Base-by-base conservation (phyloP, 768 basidiomycete species). In the Daedaleopsis sinensis region DNA sequence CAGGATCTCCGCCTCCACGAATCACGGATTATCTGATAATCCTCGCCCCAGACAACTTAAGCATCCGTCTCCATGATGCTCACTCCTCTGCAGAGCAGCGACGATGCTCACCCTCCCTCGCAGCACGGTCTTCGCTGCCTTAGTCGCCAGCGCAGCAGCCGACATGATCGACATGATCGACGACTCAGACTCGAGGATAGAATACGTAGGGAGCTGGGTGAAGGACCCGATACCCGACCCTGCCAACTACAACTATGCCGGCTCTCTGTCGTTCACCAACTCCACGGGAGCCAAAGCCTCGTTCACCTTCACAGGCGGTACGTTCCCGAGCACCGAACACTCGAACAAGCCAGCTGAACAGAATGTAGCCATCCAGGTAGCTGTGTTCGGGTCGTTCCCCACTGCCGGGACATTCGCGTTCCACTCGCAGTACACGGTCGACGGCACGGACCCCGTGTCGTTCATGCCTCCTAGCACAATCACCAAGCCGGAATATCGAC, bases 391-490 rank as follows among this genome's bases (percentile, higher is more conserved):
- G n/a, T 16, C 44, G 18, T 46, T 18, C n/a, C 44, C 44, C 21
- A 10, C 10, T 4, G 47, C 23, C 4, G 47, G 47, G 4, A 49
- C 47, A 5, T 23, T 49, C 13, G 6, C 23, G 4, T 23, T 49
- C 19, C 47, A 24, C 16, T 49, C 47, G 23, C 47, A 49, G 21
- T 49, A 59, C 46, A 53, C 32, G 19, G 7, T 59, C 44, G 58
- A 59, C 42, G 52, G 32, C 21, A 10, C 12, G 6, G n/a, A 21
- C 8, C 36, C 44, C 5, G 21, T 43, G 1, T 21, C 36, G 13
- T 54, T 59, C 52, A 13, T 35, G 3, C 58, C 58, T 18, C 58
- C 58, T 19, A 24, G 44, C 16, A 24, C n/a, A 7, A 27, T 59
- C 35, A 19, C n/a, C 21, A 23, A 21, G 0, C 27, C 42, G 2